These are phyloP conservation scores for Jackrogersella multiformis DNA, from an alignment of 495 filamentous ascomycete species.

Conservation along the genomic window DNA sequence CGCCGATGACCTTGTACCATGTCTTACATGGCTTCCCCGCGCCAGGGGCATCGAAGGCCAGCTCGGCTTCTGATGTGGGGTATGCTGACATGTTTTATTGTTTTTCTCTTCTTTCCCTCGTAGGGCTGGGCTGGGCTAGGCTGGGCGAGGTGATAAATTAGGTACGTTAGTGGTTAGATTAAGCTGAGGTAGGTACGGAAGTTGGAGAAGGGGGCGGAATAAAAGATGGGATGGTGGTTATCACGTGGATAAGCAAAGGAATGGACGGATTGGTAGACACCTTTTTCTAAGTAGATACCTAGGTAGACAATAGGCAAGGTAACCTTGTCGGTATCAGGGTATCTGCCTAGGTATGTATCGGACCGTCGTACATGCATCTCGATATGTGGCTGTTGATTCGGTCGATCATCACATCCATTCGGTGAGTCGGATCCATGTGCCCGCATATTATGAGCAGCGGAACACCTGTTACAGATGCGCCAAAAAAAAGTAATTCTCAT, in stretches of 20 bases:
- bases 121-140: conserved; percentile 1
- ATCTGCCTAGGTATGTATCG: background rate
- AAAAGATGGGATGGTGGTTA: background rate
- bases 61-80: conserved; percentile 25
- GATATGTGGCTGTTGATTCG: background rate
- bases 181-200: background rate
- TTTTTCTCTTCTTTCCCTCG: background rate
- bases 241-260: background rate
- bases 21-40: conserved; percentile 51
- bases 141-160: background rate
- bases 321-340: background rate
- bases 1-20: conserved; percentile 48
- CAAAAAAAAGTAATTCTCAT: too few species aligned
- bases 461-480: too few species aligned
- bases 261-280: background rate
- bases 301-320: background rate
- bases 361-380: background rate
- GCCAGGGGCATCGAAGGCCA: conserved; percentile 43
- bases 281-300: background rate
- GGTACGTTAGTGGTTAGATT: background rate
- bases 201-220: background rate
- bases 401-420: background rate
- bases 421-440: background rate
- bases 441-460: background rate
- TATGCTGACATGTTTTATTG: conserved; percentile 8